phyloP scores from a whole-genome alignment of 345 rosid genomes.

The Euphorbia pulcherrima region DNA sequence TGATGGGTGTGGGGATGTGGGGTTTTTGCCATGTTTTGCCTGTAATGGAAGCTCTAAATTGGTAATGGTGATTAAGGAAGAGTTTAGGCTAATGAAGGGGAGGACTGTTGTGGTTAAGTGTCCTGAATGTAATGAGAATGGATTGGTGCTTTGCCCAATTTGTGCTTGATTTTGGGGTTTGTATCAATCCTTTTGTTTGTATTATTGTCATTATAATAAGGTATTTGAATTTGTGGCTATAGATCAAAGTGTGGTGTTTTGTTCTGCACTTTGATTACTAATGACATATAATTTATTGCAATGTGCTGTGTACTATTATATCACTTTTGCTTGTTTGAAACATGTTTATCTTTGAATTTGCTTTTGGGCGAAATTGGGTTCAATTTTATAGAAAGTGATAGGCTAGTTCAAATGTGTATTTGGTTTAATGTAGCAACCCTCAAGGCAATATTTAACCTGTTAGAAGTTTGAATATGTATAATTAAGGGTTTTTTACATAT shows the following conservation, averaged over 20 bases:
- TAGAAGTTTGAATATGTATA: too few species aligned
- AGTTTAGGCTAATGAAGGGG: slow-evolving; percentile 17
- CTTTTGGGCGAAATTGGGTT: too few species aligned
- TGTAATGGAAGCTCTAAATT: slow-evolving; percentile 81
- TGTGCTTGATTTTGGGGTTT: slow-evolving; percentile 36
- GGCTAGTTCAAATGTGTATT: too few species aligned
- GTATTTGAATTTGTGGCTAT: background rate
- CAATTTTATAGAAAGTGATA: too few species aligned
- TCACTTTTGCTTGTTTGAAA: too few species aligned
- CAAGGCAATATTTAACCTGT: too few species aligned
- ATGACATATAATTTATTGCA: too few species aligned
- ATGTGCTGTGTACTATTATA: too few species aligned
- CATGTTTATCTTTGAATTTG: too few species aligned
- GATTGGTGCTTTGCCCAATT: slow-evolving; percentile 62
- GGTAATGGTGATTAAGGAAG: slow-evolving; percentile 40
- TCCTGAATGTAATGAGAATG: slow-evolving; percentile 79
- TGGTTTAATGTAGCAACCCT: too few species aligned
- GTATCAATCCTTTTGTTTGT: background rate
- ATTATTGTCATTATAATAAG: slow-evolving; percentile 4
- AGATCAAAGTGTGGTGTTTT: background rate
- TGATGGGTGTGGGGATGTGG: slow-evolving; percentile 67
- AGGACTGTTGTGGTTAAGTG: slow-evolving; percentile 49
- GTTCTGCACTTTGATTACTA: background rate
- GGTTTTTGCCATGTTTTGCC: slow-evolving; percentile 63
- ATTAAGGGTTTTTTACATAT: too few species aligned